These are phyloP conservation scores for Lumnitzera racemosa DNA, from an alignment of 345 rosid genomes.

Conservation along the genomic window DNA sequence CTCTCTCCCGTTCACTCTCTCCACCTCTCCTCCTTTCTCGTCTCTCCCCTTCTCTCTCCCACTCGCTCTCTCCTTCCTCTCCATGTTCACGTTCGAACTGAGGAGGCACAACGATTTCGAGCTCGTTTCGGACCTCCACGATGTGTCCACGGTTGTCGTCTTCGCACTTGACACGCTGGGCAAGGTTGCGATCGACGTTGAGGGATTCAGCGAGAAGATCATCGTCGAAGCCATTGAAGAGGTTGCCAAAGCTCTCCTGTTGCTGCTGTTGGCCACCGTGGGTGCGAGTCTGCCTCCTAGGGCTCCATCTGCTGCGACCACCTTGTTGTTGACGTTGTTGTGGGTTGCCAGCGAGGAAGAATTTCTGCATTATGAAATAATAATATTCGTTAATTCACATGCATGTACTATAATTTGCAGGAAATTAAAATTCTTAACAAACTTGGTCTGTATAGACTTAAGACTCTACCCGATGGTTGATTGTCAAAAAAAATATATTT, in stretches of 20 bases:
- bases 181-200: conserved; percentile 34
- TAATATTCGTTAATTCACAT: neutral
- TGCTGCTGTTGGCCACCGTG: neutral
- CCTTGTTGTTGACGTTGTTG: conserved; percentile 1
- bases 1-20: too few relatives aligned
- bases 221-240: conserved; percentile 39
- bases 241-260: conserved; percentile 17
- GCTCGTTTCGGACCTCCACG: conserved; percentile 9
- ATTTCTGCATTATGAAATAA: conserved; percentile 20
- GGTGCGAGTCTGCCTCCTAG: too few relatives aligned
- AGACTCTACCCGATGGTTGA: too few relatives aligned
- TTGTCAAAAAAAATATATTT: too few relatives aligned
- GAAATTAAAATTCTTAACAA: too few relatives aligned
- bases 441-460: too few relatives aligned
- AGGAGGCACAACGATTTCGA: conserved; percentile 22
- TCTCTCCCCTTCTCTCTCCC: too few relatives aligned
- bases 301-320: too few relatives aligned
- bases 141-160: conserved; percentile 34
- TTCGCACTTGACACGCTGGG: conserved; percentile 32
- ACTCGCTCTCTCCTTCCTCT: neutral
- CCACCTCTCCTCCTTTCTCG: too few relatives aligned
- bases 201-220: conserved; percentile 32
- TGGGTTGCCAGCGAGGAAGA: conserved; percentile 47
- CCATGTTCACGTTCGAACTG: conserved; percentile 3
- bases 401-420: too few relatives aligned